These are phyloP conservation scores for Coemansia sp. DNA, from an alignment of 371 early-diverging fungal genomes.

Conservation along the genomic window DNA sequence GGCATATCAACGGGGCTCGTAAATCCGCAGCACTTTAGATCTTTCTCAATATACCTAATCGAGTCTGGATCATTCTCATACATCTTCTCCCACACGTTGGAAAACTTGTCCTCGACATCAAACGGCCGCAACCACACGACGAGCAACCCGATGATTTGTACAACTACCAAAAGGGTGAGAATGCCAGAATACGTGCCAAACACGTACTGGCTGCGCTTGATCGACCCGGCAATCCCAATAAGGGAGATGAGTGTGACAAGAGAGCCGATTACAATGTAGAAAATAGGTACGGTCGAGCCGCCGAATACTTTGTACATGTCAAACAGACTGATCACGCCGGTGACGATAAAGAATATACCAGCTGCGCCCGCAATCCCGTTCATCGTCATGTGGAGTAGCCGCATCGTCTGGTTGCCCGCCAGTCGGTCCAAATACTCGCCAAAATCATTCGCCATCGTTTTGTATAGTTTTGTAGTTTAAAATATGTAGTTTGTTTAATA, in stretches of 20 bases:
- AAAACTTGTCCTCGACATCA: constrained; percentile 33
- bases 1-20: constrained; percentile 52
- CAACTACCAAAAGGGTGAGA: constrained; percentile 38
- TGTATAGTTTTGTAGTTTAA: not conserved
- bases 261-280: constrained; percentile 39
- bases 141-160: constrained; percentile 33
- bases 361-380: constrained; percentile 23
- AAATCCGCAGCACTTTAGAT: constrained; percentile 56
- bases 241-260: constrained; percentile 45
- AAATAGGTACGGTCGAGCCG: constrained; percentile 39
- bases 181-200: constrained; percentile 44
- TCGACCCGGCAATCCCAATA: constrained; percentile 48
- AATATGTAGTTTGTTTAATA: not conserved
- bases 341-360: constrained; percentile 26
- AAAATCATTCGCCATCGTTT: constrained; percentile 13
- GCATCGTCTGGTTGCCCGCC: constrained; percentile 11
- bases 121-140: constrained; percentile 41
- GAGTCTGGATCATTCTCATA: constrained; percentile 51
- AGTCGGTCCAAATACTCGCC: constrained; percentile 28
- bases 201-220: constrained; percentile 43
- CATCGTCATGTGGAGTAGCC: constrained; percentile 24
- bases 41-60: constrained; percentile 49
- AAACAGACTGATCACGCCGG: constrained; percentile 17
- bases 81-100: constrained; percentile 49
- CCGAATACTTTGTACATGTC: constrained; percentile 22